Conservation (phyloP, 2,329 filamentous ascomycete genomes). For the Calonectria multiphialidica region DNA sequence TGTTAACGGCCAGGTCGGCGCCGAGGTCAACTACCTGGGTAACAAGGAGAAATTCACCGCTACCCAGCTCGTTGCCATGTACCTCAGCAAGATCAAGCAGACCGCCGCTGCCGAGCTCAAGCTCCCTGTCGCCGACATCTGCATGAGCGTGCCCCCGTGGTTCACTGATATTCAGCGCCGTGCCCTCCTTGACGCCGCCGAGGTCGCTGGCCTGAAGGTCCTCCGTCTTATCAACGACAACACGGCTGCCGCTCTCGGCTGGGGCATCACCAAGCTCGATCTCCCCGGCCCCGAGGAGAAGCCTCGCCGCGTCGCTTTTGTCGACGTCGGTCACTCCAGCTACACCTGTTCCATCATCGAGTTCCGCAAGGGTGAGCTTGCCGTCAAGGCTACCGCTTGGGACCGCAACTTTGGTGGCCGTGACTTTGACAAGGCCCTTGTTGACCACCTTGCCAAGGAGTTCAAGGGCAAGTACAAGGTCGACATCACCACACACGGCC, state of each 20-base stretch:
- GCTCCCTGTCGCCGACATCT: constrained; percentile 91
- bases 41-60: constrained; percentile 97
- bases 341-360: constrained; percentile 95
- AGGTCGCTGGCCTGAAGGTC: constrained; percentile 93
- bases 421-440: constrained; percentile 94
- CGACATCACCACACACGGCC: constrained; percentile 90
- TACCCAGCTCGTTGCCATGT: constrained; percentile 95
- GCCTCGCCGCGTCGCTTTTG: constrained; percentile 88
- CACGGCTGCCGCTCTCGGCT: constrained; percentile 94
- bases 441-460: constrained; percentile 94
- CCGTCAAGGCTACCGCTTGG: constrained; percentile 91
- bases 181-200: constrained; percentile 88
- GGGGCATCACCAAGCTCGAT: constrained; percentile 97
- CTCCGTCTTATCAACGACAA: constrained; percentile 98
- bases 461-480: constrained; percentile 99
- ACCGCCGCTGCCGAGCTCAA: constrained; percentile 90
- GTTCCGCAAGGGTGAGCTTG: constrained; percentile 96
- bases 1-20: constrained; percentile 93
- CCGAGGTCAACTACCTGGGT: constrained; percentile 91
- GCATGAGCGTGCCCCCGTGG: constrained; percentile 95
- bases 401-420: constrained; percentile 98
- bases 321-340: constrained; percentile 97
- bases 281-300: constrained; percentile 90
- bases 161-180: constrained; percentile 96
- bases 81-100: constrained; percentile 91